Evolutionary conservation across 2,329 filamentous ascomycete species (phyloP).

Genomic region (Colletotrichum sp.): DNA sequence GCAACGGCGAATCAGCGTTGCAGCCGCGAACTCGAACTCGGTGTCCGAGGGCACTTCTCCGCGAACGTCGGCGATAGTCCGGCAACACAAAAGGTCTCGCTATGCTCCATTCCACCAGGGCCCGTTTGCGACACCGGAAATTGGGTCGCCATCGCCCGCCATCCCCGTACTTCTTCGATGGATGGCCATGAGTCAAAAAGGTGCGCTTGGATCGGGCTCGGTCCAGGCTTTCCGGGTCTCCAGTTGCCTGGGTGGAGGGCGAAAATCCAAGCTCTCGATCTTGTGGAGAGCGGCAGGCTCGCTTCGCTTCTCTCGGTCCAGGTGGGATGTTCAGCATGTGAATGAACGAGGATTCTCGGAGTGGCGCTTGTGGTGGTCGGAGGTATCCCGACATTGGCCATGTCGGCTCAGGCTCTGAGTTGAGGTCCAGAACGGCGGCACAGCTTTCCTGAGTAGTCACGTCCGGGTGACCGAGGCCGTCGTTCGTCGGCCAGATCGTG

Average conservation of each 20-base stretch:
- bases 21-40: neutral
- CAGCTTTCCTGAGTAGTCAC: neutral
- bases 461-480: fast-evolving
- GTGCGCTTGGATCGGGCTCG: neutral
- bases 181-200: neutral
- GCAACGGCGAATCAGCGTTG: neutral
- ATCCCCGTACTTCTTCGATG: neutral
- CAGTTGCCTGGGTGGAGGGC: neutral
- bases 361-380: neutral
- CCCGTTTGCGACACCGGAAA: neutral
- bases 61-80: slow-evolving; percentile 1
- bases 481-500: neutral
- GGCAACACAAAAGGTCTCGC: neutral
- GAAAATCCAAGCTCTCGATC: neutral
- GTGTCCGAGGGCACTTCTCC: neutral
- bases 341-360: neutral
- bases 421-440: neutral
- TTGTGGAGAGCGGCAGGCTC: neutral
- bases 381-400: neutral
- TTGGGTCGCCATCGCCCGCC: neutral
- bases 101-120: neutral
- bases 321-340: neutral
- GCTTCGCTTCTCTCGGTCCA: neutral
- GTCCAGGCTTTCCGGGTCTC: neutral
- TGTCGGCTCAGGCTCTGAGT: neutral